These are phyloP conservation scores for Acorus gramineus DNA, from an alignment of 106 monocot species.

Conservation along the genomic window DNA sequence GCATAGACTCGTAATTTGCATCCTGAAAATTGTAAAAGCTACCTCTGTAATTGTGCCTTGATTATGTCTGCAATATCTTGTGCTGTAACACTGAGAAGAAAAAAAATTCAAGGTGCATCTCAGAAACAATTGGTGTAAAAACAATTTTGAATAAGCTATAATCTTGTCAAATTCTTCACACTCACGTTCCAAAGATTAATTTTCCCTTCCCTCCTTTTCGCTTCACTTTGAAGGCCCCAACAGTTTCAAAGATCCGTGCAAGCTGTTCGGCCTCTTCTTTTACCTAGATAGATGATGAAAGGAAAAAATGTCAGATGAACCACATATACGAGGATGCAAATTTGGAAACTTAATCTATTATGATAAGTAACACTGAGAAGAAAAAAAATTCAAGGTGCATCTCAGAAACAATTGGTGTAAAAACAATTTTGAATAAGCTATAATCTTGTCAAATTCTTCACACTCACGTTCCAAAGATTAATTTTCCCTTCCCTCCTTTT, in stretches of 20 bases:
- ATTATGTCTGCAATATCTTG: constrained; percentile 94
- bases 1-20: background rate
- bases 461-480: constrained; percentile 81
- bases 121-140: background rate
- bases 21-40: background rate
- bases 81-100: constrained; percentile 63
- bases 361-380: too few relatives aligned
- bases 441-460: background rate
- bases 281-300: constrained; percentile 31
- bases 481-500: constrained; percentile 81
- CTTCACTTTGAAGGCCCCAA: constrained; percentile 83
- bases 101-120: background rate
- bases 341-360: too few relatives aligned
- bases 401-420: background rate
- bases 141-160: background rate
- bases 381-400: background rate
- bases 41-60: constrained; percentile 90
- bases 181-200: constrained; percentile 86
- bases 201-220: constrained; percentile 86
- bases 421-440: background rate
- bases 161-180: background rate
- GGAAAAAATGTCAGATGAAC: background rate
- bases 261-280: constrained; percentile 97
- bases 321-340: too few relatives aligned
- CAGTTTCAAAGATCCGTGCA: constrained; percentile 63